These are phyloP conservation scores for Hypoxylon intermedium DNA, from an alignment of 495 filamentous ascomycete genomes.

Conservation along the genomic window DNA sequence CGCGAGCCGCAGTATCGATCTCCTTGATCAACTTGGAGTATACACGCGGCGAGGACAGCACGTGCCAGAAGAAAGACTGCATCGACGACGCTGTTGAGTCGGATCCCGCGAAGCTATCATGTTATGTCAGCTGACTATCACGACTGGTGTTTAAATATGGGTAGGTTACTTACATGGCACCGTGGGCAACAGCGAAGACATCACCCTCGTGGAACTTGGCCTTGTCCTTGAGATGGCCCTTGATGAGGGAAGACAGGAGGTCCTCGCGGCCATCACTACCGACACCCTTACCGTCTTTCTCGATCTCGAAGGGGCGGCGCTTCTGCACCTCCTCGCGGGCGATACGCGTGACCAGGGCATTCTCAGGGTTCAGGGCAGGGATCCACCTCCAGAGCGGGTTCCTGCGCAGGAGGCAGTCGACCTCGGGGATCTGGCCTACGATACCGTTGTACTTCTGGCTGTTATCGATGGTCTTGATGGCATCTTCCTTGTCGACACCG, in stretches of 20 bases:
- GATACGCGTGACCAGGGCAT: constrained; percentile 59
- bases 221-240: constrained; percentile 56
- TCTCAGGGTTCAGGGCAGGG: constrained; percentile 54
- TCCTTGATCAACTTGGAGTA: constrained; percentile 54
- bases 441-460: constrained; percentile 63
- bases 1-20: constrained; percentile 50
- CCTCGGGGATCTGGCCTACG: constrained; percentile 58
- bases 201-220: constrained; percentile 57
- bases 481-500: constrained; percentile 63
- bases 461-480: constrained; percentile 61
- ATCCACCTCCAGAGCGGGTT: constrained; percentile 58
- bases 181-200: constrained; percentile 62
- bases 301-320: constrained; percentile 54
- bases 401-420: constrained; percentile 55
- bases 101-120: constrained; percentile 61
- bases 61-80: constrained; percentile 62
- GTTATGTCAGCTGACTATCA: constrained; percentile 9
- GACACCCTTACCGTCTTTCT: constrained; percentile 48
- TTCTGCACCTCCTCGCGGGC: constrained; percentile 57
- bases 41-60: constrained; percentile 53
- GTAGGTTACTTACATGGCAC: constrained; percentile 54
- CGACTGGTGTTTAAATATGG: neutral
- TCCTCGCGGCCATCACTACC: constrained; percentile 56
- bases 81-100: constrained; percentile 69
- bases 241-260: constrained; percentile 55